A percentile compares a stretch with the other conserved stretches of the same genome.
Conservation (phyloP, 257 asterid species). For the Paraleonurus japonicus region DNA sequence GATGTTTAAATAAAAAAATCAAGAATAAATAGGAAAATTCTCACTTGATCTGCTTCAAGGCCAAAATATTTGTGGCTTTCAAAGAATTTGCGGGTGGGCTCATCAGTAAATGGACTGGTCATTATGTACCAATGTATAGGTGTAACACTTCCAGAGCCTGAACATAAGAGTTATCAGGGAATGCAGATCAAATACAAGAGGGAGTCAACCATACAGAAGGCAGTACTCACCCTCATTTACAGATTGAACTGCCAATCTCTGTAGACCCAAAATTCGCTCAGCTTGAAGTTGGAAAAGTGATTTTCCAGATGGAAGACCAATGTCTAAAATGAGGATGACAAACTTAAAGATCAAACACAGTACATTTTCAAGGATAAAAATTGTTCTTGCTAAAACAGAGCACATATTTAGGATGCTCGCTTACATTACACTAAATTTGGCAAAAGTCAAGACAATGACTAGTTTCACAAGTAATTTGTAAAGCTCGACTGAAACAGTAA, state of each 20-base stretch:
- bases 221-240: constrained; percentile 62
- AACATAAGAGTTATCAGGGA: constrained; percentile 30
- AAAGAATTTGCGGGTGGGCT: constrained; percentile 77
- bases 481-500: neutral
- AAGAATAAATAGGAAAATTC: constrained; percentile 17
- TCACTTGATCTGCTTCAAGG: constrained; percentile 89
- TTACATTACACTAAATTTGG: neutral
- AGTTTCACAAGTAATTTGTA: neutral
- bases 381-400: neutral
- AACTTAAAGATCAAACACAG: constrained; percentile 14
- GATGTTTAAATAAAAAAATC: constrained; percentile 20
- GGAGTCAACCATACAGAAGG: constrained; percentile 13
- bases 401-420: neutral
- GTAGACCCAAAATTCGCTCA: constrained; percentile 82
- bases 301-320: constrained; percentile 97
- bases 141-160: constrained; percentile 54
- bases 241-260: constrained; percentile 82
- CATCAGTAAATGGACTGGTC: constrained; percentile 98
- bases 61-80: constrained; percentile 92
- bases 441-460: constrained; percentile 3
- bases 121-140: constrained; percentile 93
- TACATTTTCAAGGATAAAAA: constrained; percentile 12
- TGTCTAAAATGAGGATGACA: constrained; percentile 47
- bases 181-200: constrained; percentile 20
- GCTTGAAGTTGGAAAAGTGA: constrained; percentile 98